Conservation (phyloP, 2,329 filamentous ascomycete species). For the Blastomyces percursus region DNA sequence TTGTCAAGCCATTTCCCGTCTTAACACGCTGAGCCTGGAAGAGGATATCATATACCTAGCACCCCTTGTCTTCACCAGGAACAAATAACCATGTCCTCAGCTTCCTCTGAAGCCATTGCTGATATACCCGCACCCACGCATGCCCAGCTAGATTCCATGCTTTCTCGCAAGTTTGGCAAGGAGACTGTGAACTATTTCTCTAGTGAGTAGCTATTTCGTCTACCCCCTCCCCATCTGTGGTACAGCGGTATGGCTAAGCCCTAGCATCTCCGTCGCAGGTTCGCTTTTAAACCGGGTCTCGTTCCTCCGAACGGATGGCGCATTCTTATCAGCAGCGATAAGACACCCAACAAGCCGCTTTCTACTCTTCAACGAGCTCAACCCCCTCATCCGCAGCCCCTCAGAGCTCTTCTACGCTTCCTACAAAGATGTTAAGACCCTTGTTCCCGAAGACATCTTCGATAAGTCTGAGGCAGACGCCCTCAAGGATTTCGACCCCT, state of each 20-base stretch:
- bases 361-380: conserved; percentile 66
- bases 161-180: conserved; percentile 39
- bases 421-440: conserved; percentile 55
- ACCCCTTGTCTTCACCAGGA: neutral
- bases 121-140: conserved; percentile 47
- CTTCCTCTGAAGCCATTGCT: neutral
- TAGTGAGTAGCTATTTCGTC: conserved; percentile 23
- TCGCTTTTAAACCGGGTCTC: conserved; percentile 42
- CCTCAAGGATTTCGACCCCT: conserved; percentile 63
- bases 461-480: conserved; percentile 59
- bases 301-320: conserved; percentile 38
- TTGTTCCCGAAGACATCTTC: conserved; percentile 65
- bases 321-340: conserved; percentile 39
- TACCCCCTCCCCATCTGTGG: neutral
- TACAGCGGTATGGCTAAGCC: neutral
- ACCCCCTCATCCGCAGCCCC: conserved; percentile 56
- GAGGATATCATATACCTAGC: neutral
- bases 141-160: conserved; percentile 46
- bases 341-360: conserved; percentile 47
- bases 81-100: conserved; percentile 7
- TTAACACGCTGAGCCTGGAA: neutral
- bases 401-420: conserved; percentile 56
- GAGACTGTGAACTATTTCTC: conserved; percentile 44
- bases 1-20: neutral
- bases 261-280: conserved; percentile 21